Conservation (phyloP, 2,329 filamentous ascomycete species). For the Alternaria burnsii region DNA sequence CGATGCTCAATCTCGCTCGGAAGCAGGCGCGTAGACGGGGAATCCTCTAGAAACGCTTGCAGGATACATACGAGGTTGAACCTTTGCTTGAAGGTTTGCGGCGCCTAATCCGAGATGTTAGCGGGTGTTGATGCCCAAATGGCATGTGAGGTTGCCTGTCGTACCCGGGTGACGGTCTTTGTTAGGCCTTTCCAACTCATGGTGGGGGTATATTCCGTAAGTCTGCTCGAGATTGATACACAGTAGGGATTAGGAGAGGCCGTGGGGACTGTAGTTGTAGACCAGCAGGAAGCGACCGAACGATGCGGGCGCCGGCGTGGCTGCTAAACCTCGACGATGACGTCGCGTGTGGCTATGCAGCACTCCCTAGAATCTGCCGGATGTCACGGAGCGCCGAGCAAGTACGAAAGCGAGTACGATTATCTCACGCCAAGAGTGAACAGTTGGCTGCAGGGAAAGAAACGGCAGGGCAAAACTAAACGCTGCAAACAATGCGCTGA, state of each 20-base stretch:
- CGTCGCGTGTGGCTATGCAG: conserved; percentile 19
- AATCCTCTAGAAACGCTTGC: background rate
- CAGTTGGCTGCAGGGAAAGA: background rate
- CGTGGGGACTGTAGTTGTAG: conserved; percentile 3
- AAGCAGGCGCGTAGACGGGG: conserved; percentile 25
- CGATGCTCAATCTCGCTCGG: conserved; percentile 25
- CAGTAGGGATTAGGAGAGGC: conserved; percentile 12
- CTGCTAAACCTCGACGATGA: conserved; percentile 19
- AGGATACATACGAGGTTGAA: conserved; percentile 76
- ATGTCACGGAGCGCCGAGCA: conserved; percentile 15
- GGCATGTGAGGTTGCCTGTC: conserved; percentile 40
- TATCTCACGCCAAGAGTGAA: conserved; percentile 1
- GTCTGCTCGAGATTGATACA: conserved; percentile 15
- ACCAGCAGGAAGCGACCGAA: conserved; percentile 15
- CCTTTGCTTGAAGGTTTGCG: conserved; percentile 87
- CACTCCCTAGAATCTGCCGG: conserved; percentile 11
- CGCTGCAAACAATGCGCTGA: background rate
- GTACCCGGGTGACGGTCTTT: conserved; percentile 86
- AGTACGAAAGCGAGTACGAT: conserved; percentile 4
- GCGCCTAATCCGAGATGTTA: conserved; percentile 65
- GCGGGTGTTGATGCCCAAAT: conserved; percentile 25
- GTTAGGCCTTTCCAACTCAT: conserved; percentile 99
- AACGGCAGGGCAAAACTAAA: background rate
- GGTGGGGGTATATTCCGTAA: conserved; percentile 22
- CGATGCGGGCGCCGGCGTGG: conserved; percentile 41